A percentile compares a stretch with the other conserved stretches of the same genome.
Conservation (phyloP, 805 yeast species). For the Sugiyamaella valdiviana region DNA sequence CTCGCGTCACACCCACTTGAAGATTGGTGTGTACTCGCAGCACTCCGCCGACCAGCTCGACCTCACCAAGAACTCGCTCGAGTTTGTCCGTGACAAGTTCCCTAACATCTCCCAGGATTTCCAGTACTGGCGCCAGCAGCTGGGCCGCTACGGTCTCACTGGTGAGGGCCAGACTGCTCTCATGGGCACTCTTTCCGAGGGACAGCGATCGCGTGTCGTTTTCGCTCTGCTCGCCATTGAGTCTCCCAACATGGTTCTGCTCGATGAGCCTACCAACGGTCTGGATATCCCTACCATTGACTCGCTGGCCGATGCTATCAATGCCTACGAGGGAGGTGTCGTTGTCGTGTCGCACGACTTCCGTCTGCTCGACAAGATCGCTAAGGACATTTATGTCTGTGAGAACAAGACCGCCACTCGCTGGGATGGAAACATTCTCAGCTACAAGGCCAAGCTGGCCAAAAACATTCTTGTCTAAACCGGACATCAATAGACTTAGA, state of each 20-base stretch:
- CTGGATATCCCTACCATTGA: conserved; percentile 97
- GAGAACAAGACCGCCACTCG: conserved; percentile 92
- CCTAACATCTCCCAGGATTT: conserved; percentile 87
- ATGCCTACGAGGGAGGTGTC: conserved; percentile 94
- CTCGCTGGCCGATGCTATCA: conserved; percentile 94
- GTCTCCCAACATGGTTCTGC: conserved; percentile 84
- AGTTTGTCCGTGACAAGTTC: conserved; percentile 94
- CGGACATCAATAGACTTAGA: background rate
- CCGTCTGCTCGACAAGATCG: conserved; percentile 94
- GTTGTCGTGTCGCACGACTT: conserved; percentile 98
- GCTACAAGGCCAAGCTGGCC: conserved; percentile 92
- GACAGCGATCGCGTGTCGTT: conserved; percentile 98
- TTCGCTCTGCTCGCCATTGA: conserved; percentile 94
- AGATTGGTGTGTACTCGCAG: conserved; percentile 97
- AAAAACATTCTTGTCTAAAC: conserved; percentile 49
- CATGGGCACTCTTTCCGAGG: conserved; percentile 98
- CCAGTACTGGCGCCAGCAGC: conserved; percentile 93
- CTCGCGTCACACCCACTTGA: conserved; percentile 93
- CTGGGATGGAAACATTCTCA: conserved; percentile 90
- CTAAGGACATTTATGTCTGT: conserved; percentile 94
- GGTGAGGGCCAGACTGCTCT: conserved; percentile 98
- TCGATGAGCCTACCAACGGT: conserved; percentile 99
- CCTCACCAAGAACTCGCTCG: conserved; percentile 89
- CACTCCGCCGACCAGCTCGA: conserved; percentile 98
- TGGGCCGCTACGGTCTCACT: conserved; percentile 96